These are phyloP conservation scores for Leccinum disarticulatum DNA, from an alignment of 768 basidiomycete species.

Conservation along the genomic window DNA sequence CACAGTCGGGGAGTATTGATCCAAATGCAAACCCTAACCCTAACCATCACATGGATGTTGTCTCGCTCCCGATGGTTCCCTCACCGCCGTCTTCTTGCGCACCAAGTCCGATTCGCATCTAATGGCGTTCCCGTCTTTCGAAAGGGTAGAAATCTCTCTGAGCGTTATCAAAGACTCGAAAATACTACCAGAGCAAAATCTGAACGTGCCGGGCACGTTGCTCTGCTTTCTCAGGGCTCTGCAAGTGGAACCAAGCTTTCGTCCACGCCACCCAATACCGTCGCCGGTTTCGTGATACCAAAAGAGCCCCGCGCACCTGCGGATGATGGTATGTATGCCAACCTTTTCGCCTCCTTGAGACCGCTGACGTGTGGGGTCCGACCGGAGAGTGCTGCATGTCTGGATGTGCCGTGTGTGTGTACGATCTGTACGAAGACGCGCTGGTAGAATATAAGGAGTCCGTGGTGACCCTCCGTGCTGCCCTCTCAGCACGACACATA, in stretches of 20 bases:
- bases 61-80: slow-evolving; percentile 9
- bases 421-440: slow-evolving; percentile 82
- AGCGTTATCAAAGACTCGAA: slow-evolving; percentile 57
- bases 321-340: slow-evolving; percentile 55
- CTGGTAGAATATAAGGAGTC: slow-evolving; percentile 60
- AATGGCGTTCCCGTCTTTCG: background rate
- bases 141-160: slow-evolving; percentile 61
- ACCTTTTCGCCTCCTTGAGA: background rate
- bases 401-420: slow-evolving; percentile 88
- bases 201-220: slow-evolving; percentile 33
- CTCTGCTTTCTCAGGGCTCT: slow-evolving; percentile 19
- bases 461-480: slow-evolving; percentile 46
- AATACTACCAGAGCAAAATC: slow-evolving; percentile 48
- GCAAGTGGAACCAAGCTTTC: slow-evolving; percentile 1
- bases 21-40: background rate
- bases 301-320: slow-evolving; percentile 59
- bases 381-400: slow-evolving; percentile 90
- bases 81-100: background rate
- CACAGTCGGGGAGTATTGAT: too few relatives aligned
- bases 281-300: slow-evolving; percentile 47
- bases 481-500: slow-evolving; percentile 48
- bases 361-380: background rate
- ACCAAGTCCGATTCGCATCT: slow-evolving; percentile 10
- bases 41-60: slow-evolving; percentile 20
- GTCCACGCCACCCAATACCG: slow-evolving; percentile 7